A percentile compares a stretch with the other conserved stretches of the same genome.
Conservation (phyloP, 148 eudicot species). For the Vaccinium vitisidaea region DNA sequence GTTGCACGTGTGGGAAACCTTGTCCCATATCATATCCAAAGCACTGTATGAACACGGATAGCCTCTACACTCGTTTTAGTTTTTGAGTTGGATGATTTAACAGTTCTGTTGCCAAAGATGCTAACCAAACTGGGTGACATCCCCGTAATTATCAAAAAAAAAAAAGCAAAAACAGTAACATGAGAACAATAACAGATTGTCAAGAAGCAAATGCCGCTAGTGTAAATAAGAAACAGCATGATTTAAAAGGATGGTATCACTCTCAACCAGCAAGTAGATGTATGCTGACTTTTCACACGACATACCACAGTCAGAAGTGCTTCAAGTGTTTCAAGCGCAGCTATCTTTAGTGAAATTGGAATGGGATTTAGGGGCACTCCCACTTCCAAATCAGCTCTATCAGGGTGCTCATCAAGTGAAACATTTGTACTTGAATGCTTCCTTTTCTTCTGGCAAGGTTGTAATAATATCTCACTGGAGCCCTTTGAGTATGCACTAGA, state of each 20-base stretch:
- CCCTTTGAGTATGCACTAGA: conserved; percentile 25
- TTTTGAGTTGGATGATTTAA: not conserved
- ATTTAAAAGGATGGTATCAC: not conserved
- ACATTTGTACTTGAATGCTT: conserved; percentile 44
- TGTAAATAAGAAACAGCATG: not conserved
- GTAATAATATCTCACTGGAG: conserved; percentile 27
- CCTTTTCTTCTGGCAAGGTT: conserved; percentile 58
- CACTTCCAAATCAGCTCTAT: conserved; percentile 33
- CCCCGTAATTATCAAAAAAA: not conserved
- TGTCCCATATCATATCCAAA: not conserved
- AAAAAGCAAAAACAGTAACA: not conserved
- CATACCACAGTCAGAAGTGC: conserved; percentile 82
- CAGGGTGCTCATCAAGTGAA: conserved; percentile 34
- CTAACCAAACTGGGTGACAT: not conserved
- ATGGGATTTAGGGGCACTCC: conserved; percentile 32
- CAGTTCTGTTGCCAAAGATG: not conserved
- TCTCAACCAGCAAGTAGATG: not conserved
- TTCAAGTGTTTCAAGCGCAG: conserved; percentile 73
- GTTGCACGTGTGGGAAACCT: not conserved
- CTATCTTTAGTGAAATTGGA: conserved; percentile 57
- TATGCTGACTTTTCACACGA: conserved; percentile 21
- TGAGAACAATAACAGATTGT: not conserved
- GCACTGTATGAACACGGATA: not conserved
- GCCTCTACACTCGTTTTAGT: not conserved
- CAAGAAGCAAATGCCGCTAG: not conserved